Evolutionary conservation across 2,329 filamentous ascomycete species (phyloP), one percentile per base, ranked within the genome.

Genomic region (Fusarium sp.): DNA sequence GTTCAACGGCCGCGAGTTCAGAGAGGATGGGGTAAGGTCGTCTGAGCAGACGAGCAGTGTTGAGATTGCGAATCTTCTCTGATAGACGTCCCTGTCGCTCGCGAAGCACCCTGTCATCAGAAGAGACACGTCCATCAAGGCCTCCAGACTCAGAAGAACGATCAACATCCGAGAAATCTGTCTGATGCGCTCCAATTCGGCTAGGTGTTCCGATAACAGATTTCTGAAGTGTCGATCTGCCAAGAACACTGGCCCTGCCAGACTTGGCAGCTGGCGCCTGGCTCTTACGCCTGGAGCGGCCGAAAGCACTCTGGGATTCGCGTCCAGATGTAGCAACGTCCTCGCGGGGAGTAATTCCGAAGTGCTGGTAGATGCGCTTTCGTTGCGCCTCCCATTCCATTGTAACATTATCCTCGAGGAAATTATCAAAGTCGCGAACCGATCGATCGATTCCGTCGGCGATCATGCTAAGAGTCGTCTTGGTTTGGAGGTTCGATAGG

Each of bases 311-410:
- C 58, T 85, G 82, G 6, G 83, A 78, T 63, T 87, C 84, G 70
- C 82, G 80, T 52, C 79, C 78, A 42, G 82, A 74, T 6, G 80
- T 76, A 33, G 72, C 72, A 9, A 76, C 64, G 33, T 85, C 84
- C 47, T 89, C 86, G 26, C 83, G 83, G 8, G 86, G 82, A 76
- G 89, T 91, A 76, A 99, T 91, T 15, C 96, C 96, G 78, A 99
- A 98, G 80, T 99, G 96, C 75, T 97, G 90, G 80, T 97, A 98
- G 69, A 99, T 97, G 70, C 90, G 90, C 79, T 92, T 93, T 67
- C 95, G 91, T 81, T 98, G 95, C 16, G 92, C 91, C 73, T 97
- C 94, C 94, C 96, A 98, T 78, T 98, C 94, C 83, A 97, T 91
- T 31, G 94, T 93, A 50, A 98, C 90, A 76, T 97, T 97, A 74